Evolutionary conservation across 2,329 filamentous ascomycete species (phyloP), one percentile per base, ranked within the genome.

Genomic region (Fusarium brevicatenulatum): DNA sequence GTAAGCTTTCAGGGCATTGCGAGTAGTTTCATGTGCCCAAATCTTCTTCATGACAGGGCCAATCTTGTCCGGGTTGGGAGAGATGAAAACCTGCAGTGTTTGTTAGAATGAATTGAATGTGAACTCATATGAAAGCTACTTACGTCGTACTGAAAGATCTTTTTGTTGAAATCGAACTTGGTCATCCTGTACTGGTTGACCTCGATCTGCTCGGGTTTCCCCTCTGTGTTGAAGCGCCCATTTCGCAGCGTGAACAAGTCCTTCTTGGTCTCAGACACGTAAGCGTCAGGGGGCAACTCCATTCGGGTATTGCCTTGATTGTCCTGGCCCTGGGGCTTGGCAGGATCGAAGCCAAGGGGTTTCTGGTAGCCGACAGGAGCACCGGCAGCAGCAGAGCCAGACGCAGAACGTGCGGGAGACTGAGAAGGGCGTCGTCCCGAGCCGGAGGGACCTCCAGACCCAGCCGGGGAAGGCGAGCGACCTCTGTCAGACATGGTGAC

Each of bases 81-180:
- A 89, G 47, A 95, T 87, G 8, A 87, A 79, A 32, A 97, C 84
- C 92, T 94, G 28, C 42, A 42, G 21, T 32, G 16, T 8, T 15
- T 60, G 54, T 76, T 61, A 78, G 63, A 25, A 42, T 44, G 28
- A 30, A 53, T 28, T 28, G 23, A n/a, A 28, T 19, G 12, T 7
- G 19, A 30, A 42, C 36, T 42, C 36, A 9, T 21, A 34, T n/a
- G n/a, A 37, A 21, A 11, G 21, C 53, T 49, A 87, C 92, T 87
- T 83, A 95, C 93, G 83, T 97, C 94, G 76, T 95, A 98, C 79
- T 98, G 95, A 70, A 91, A 91, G 28, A 98, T 89, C 1, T 89
- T 88, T 18, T 85, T 87, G 5, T 81, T 85, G 0, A 90, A 90
- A 62, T 83, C 78, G 43, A 91, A 89, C 15, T 84, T 82, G 1